Evolutionary conservation across 2,329 filamentous ascomycete genomes (phyloP).

Genomic region (Ophiosphaerella korrae): DNA sequence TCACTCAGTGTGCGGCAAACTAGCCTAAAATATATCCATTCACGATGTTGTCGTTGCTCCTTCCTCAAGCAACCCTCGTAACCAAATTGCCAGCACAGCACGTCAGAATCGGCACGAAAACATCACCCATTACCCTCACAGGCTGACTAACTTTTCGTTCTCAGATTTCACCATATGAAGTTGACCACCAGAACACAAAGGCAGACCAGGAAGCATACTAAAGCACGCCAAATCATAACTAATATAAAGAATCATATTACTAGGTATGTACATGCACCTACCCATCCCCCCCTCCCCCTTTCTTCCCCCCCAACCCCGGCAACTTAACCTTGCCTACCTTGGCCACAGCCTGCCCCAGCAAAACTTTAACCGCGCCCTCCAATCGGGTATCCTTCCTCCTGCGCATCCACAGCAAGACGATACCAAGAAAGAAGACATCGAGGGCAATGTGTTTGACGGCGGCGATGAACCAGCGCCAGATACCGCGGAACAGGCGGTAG

Average conservation of each 20-base stretch:
- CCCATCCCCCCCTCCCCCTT: conserved; percentile 2
- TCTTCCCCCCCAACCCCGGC: conserved; percentile 24
- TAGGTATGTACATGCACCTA: neutral
- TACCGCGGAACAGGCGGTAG: conserved; percentile 62
- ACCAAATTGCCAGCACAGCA: too few relatives aligned
- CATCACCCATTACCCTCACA: too few relatives aligned
- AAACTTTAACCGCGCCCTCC: conserved; percentile 73
- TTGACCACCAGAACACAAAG: too few relatives aligned
- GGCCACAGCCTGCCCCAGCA: conserved; percentile 57
- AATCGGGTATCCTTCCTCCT: conserved; percentile 71
- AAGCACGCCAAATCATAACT: too few relatives aligned
- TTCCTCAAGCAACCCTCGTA: too few relatives aligned
- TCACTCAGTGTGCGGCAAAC: too few relatives aligned
- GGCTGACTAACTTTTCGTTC: too few relatives aligned
- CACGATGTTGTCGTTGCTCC: too few relatives aligned
- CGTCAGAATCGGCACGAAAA: too few relatives aligned
- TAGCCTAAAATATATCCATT: too few relatives aligned
- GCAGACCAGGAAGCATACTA: too few relatives aligned
- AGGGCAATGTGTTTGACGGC: conserved; percentile 74
- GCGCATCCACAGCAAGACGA: conserved; percentile 75
- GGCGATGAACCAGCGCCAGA: conserved; percentile 69
- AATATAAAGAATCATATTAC: neutral
- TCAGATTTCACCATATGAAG: too few relatives aligned
- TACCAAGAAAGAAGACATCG: conserved; percentile 68
- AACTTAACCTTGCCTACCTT: conserved; percentile 39